Evolutionary conservation across 495 filamentous ascomycete genomes (phyloP).

Genomic region (Aspergillus bertholletiae): DNA sequence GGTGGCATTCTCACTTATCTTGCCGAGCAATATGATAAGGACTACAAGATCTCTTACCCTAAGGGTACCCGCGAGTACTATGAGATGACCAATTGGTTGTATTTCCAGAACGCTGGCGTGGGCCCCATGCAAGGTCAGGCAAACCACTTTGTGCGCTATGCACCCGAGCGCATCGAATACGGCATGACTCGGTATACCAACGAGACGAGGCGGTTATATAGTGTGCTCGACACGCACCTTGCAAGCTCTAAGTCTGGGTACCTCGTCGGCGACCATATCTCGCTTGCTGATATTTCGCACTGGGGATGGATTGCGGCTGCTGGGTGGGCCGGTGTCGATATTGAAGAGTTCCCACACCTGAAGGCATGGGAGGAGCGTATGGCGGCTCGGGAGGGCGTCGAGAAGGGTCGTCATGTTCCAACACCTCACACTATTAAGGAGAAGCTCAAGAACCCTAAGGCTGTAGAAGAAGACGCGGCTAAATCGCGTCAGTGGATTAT

Average conservation of each 20-base stretch:
- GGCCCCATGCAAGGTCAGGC: slow-evolving; percentile 94
- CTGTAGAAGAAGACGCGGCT: slow-evolving; percentile 51
- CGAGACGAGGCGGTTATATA: slow-evolving; percentile 78
- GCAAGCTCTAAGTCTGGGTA: slow-evolving; percentile 60
- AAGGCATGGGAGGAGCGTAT: slow-evolving; percentile 74
- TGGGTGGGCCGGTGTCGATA: slow-evolving; percentile 70
- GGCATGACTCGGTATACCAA: slow-evolving; percentile 78
- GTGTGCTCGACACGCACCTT: slow-evolving; percentile 73
- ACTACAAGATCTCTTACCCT: slow-evolving; percentile 83
- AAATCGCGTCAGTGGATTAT: slow-evolving; percentile 56
- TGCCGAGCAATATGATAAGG: slow-evolving; percentile 72
- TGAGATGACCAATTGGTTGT: slow-evolving; percentile 77
- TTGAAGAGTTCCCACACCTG: slow-evolving; percentile 74
- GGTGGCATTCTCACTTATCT: slow-evolving; percentile 88
- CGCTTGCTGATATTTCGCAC: slow-evolving; percentile 80
- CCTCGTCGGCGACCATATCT: slow-evolving; percentile 73
- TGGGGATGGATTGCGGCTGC: slow-evolving; percentile 69
- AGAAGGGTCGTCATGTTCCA: slow-evolving; percentile 80
- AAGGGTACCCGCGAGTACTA: slow-evolving; percentile 69
- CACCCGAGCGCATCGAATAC: slow-evolving; percentile 83
- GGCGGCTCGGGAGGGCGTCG: slow-evolving; percentile 59
- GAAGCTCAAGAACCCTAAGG: slow-evolving; percentile 49
- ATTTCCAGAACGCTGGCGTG: slow-evolving; percentile 70
- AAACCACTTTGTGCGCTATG: slow-evolving; percentile 86
- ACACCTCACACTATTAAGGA: slow-evolving; percentile 60